Base-by-base conservation (phyloP, 2,329 filamentous ascomycete genomes). In the Nakataea oryzae region DNA sequence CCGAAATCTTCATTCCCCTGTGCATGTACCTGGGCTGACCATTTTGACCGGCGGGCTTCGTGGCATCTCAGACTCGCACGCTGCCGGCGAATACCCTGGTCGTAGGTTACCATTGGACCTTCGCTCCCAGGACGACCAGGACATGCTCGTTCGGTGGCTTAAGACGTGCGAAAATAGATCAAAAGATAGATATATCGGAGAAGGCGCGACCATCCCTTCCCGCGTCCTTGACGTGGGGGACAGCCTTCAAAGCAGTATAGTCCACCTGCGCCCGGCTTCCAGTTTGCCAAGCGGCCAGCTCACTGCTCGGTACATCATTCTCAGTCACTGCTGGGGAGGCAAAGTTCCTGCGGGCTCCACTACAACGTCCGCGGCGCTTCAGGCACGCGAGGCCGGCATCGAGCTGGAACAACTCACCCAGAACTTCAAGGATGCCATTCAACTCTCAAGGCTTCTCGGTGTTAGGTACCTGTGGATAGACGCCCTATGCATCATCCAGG, bases 391-490 rank as follows among this genome's bases (percentile, higher is more conserved):
- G n/a, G 24, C 24, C 17, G 59, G 50, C 11, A 30, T 62, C 26
- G 24, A 14, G 11, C 32, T 54, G 8, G 29, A 9, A 13, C 55
- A 57, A 6, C 28, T 58, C 32, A 34, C 58, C n/a, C 47, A 24
- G 5, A 62, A 58, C 47, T 62, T 62, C 26, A 47, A n/a, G 14
- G 61, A 62, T 41, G 61, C 61, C 47, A 55, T 62, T 41, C 21
- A 13, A 8, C 50, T 62, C 17, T 41, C 61, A 3, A 57, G 61
- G 9, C 27, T 54, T 47, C 64, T 72, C 1, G 64, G 64, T 4
- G 57, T 70, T 8, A 63, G 62, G 13, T 71, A 70, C 57, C 50
- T 72, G 1, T 72, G 69, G 71, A 67, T 72, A 9, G 69, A 73
- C 61, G 65, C 68, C 1, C 62, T 73, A 1, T 73, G 70, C 60